Evolutionary conservation across 1,284 basidiomycete genomes (phyloP), one percentile per base, ranked within the genome.

Genomic region (Cutaneotrichosporon spelunceum): DNA sequence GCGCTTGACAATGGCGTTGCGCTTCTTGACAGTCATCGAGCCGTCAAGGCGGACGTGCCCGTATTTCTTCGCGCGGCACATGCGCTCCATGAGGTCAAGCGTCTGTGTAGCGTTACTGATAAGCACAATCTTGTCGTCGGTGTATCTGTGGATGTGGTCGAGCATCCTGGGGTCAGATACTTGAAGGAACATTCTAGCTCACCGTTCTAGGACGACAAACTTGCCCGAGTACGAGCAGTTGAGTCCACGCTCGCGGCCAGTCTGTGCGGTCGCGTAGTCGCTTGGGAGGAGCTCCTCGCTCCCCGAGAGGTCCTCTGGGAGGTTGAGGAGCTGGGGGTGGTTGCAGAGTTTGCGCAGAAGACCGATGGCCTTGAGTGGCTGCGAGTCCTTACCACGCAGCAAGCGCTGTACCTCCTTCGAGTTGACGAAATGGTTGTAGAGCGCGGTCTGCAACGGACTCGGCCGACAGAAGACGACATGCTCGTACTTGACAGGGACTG

Each of bases 31-130:
- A 29, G 84, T 86, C 92, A 98, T 96, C 0, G 88, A 89, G 10
- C 95, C 95, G 72, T 99, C 95, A 29, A 99, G 82, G 23, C 95
- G 86, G 76, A 98, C 93, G 77, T 86, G 92, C 1, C 88, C 91
- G 81, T 97, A 98, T 91, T 90, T 89, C 77, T 93, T 93, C 70
- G 79, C 84, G 27, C 89, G 83, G 71, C 91, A 90, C 55, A 96
- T 78, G 72, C 88, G 90, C 79, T 94, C 93, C 71, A 97, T 93
- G 14, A 98, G 79, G 76, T 99, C 95, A 10, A 99, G 83, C 0
- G 96, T 99, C 77, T 96, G 92, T 1, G 96, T 99, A 70, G 96
- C 98, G 78, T 99, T 99, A 74, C 91, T 94, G 77, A 99, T 98
- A 47, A 99, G 82, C 8, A 99, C 95, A 65, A 99, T 98, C 83